Evolutionary conservation across 2,329 filamentous ascomycete species (phyloP).

Genomic region (Drechslerella stenobrocha): DNA sequence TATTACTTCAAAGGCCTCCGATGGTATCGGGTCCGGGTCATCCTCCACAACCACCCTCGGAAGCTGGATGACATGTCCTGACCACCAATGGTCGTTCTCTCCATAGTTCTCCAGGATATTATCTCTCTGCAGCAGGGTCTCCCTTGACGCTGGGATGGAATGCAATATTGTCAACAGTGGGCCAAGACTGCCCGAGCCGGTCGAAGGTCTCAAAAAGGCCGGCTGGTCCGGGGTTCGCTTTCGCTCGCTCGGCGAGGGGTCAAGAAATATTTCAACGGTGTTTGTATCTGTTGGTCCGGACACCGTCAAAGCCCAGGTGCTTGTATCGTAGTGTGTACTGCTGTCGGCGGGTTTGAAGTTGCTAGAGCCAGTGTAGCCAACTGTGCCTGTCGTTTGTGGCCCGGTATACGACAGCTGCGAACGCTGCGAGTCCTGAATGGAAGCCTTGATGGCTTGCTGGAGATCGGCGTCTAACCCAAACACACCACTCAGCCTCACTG

Average conservation of each 20-base stretch:
- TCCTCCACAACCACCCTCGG: constrained; percentile 50
- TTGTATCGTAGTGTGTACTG: constrained; percentile 50
- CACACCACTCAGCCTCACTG: constrained; percentile 19
- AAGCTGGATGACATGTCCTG: constrained; percentile 50
- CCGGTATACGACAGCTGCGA: constrained; percentile 32
- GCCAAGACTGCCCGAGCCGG: constrained; percentile 47
- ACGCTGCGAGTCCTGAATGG: constrained; percentile 49
- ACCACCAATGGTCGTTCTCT: constrained; percentile 52
- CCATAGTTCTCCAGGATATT: constrained; percentile 50
- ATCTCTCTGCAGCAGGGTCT: constrained; percentile 48
- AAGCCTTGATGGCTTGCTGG: constrained; percentile 50
- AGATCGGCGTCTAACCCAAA: constrained; percentile 49
- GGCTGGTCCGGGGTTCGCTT: constrained; percentile 49
- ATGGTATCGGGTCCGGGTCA: constrained; percentile 34
- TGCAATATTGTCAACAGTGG: constrained; percentile 51
- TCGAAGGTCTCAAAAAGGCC: constrained; percentile 52
- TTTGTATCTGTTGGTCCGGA: constrained; percentile 29
- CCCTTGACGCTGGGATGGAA: constrained; percentile 50
- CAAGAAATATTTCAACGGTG: constrained; percentile 51
- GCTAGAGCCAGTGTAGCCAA: constrained; percentile 47
- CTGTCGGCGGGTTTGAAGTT: constrained; percentile 50
- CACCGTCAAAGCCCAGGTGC: constrained; percentile 51
- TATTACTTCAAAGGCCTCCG: constrained; percentile 47
- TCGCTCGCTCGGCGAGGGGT: constrained; percentile 49
- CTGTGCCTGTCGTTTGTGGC: constrained; percentile 51